phyloP scores from a whole-genome alignment of 1,284 basidiomycete genomes.

The Malassezia caprae region DNA sequence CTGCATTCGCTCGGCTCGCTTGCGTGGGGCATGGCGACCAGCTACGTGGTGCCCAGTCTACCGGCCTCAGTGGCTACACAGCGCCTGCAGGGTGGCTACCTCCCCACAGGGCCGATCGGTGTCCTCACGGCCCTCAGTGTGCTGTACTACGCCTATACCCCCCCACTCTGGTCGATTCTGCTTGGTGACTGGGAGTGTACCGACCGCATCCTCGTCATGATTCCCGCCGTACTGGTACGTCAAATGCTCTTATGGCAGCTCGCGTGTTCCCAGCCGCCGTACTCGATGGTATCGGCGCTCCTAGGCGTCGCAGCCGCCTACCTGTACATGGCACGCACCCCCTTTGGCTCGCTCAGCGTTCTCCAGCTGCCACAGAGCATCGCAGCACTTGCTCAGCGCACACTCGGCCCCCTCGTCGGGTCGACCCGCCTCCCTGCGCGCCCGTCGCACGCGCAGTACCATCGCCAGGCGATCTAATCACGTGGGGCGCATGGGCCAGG shows the following conservation, averaged over 20 bases:
- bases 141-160: background rate
- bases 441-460: conserved; percentile 8
- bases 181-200: conserved; percentile 5
- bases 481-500: conserved; percentile 8
- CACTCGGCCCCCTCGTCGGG: conserved; percentile 4
- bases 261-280: conserved; percentile 4
- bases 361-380: background rate
- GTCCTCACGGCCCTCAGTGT: conserved; percentile 1
- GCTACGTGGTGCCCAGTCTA: background rate
- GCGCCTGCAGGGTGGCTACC: background rate
- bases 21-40: background rate
- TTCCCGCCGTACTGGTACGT: conserved; percentile 7
- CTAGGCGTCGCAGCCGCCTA: conserved; percentile 8
- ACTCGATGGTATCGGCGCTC: conserved; percentile 2
- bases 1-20: conserved; percentile 8
- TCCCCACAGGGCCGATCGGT: conserved; percentile 15
- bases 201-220: conserved; percentile 1
- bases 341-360: background rate
- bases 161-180: conserved; percentile 15
- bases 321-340: background rate
- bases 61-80: background rate
- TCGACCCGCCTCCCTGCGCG: conserved; percentile 7
- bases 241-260: background rate
- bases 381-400: background rate
- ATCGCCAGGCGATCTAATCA: background rate